Evolutionary conservation across 2,329 filamentous ascomycete genomes (phyloP).

Genomic region (Elsinoe necatrix): DNA sequence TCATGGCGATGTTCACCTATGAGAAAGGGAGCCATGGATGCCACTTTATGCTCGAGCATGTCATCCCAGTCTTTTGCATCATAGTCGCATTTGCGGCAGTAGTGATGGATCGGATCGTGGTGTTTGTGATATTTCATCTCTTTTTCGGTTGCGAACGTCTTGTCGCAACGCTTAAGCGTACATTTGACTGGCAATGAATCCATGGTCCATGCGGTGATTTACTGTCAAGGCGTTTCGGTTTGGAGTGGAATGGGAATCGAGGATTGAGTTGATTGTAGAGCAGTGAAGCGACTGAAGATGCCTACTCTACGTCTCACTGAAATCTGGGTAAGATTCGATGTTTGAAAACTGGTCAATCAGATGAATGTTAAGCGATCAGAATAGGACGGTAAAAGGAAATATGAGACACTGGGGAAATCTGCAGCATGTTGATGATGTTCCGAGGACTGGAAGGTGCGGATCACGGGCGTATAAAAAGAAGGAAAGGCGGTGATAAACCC

Average conservation of each 20-base stretch:
- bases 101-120: slow-evolving; percentile 35
- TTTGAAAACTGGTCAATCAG: too few relatives aligned
- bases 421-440: too few relatives aligned
- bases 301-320: too few relatives aligned
- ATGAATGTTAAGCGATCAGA: too few relatives aligned
- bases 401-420: too few relatives aligned
- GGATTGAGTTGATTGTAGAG: neutral
- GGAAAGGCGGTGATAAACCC: too few relatives aligned
- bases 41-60: slow-evolving; percentile 28
- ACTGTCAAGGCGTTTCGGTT: too few relatives aligned
- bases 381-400: too few relatives aligned
- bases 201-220: slow-evolving; percentile 20
- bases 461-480: too few relatives aligned
- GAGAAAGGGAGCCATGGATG: slow-evolving; percentile 26
- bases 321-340: too few relatives aligned
- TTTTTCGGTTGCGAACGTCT: slow-evolving; percentile 37
- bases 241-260: neutral
- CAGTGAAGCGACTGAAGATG: too few relatives aligned
- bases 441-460: too few relatives aligned
- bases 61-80: slow-evolving; percentile 29
- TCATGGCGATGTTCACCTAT: slow-evolving; percentile 18
- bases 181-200: slow-evolving; percentile 26
- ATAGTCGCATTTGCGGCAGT: slow-evolving; percentile 38
- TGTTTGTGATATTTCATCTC: slow-evolving; percentile 47
- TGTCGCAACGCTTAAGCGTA: slow-evolving; percentile 40